Conservation (phyloP, 2,329 filamentous ascomycete genomes). For the Gnomoniopsis sp. region DNA sequence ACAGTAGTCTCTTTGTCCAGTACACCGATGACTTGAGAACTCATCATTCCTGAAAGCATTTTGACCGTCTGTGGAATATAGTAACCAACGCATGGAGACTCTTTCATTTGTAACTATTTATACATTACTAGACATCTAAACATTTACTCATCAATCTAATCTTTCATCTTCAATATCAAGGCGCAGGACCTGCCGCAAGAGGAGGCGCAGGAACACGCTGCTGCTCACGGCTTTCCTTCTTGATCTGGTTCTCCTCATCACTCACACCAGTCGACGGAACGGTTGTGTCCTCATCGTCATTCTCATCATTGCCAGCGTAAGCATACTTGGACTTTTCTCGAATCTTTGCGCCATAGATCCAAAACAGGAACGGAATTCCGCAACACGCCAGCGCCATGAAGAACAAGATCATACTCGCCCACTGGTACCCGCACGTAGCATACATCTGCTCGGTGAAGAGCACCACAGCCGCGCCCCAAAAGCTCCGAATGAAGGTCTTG, state of each 20-base stretch:
- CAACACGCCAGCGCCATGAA: conserved; percentile 77
- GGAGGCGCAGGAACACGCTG: neutral
- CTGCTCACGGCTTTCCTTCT: neutral
- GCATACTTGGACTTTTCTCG: conserved; percentile 69
- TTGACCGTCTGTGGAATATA: neutral
- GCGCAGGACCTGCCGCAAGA: neutral
- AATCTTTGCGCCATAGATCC: conserved; percentile 70
- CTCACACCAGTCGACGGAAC: conserved; percentile 14
- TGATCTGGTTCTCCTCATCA: conserved; percentile 34
- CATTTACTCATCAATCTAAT: neutral
- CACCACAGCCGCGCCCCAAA: conserved; percentile 76
- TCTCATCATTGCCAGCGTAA: conserved; percentile 58
- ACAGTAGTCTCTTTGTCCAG: neutral
- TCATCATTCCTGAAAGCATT: no score
- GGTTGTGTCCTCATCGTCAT: conserved; percentile 21
- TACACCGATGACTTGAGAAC: neutral
- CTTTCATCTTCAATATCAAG: neutral
- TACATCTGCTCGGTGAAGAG: conserved; percentile 85
- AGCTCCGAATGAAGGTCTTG: conserved; percentile 74
- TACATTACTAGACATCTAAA: neutral
- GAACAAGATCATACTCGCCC: conserved; percentile 69
- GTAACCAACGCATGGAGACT: neutral
- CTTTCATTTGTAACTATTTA: neutral
- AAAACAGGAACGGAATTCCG: conserved; percentile 80
- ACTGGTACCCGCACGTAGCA: conserved; percentile 66